Evolutionary conservation across 495 filamentous ascomycete genomes (phyloP).

Genomic region (Penicillium nucicola): DNA sequence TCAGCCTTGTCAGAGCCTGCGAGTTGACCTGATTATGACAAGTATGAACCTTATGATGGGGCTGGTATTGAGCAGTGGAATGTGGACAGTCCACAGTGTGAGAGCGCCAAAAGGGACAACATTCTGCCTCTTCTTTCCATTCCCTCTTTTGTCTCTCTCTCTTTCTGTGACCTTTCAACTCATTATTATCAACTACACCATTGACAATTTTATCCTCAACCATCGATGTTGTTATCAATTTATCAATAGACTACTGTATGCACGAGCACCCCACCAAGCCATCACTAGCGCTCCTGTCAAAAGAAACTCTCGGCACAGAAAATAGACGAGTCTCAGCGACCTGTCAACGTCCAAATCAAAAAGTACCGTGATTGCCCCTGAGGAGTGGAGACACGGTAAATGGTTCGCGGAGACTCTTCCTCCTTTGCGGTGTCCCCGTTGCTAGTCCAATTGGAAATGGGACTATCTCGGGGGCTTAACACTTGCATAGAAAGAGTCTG

Average conservation of each 20-base stretch:
- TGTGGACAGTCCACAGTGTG: not conserved
- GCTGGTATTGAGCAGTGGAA: not conserved
- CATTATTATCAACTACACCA: not conserved
- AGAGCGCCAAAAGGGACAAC: not conserved
- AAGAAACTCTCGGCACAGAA: not conserved
- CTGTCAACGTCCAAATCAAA: constrained; percentile 17
- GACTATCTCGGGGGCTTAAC: not conserved
- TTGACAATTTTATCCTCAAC: not conserved
- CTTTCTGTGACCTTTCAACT: not conserved
- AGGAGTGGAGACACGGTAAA: not conserved
- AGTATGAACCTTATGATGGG: not conserved
- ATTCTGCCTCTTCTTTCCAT: not conserved
- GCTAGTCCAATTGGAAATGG: constrained; percentile 12
- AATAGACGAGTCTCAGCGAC: constrained; percentile 10
- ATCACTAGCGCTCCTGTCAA: constrained; percentile 17
- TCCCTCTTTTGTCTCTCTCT: not conserved
- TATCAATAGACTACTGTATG: not conserved
- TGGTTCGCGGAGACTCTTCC: constrained; percentile 13
- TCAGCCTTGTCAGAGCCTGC: not conserved
- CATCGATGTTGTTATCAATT: no score
- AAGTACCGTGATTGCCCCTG: constrained; percentile 3
- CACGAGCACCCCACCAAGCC: not conserved
- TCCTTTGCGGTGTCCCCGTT: constrained; percentile 6
- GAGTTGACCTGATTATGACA: no score
- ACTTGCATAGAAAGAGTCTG: not conserved